phyloP scores from a whole-genome alignment of 2,329 filamentous ascomycete species.

The Colletotrichum sp. region DNA sequence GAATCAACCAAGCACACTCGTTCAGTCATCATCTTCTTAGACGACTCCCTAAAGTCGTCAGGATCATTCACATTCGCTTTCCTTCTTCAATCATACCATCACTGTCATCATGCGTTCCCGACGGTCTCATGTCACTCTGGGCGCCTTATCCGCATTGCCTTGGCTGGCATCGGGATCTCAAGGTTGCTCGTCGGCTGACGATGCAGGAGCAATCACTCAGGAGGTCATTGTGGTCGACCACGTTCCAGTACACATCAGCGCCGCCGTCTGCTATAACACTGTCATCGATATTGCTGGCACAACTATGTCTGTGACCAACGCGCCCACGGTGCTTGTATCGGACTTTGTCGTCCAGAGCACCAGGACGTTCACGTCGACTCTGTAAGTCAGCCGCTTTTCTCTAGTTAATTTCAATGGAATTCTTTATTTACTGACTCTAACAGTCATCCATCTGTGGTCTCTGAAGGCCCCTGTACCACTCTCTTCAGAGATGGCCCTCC shows the following conservation, averaged over 20 bases:
- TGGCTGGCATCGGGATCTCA: background rate
- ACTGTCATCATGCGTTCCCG: background rate
- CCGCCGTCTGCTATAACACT: background rate
- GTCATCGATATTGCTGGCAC: background rate
- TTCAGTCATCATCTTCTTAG: background rate
- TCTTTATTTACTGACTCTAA: fast-evolving
- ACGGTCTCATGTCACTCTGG: background rate
- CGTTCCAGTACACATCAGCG: background rate
- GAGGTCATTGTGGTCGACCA: background rate
- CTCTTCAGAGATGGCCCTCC: background rate
- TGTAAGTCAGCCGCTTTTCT: background rate
- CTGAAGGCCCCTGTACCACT: background rate
- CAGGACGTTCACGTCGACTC: background rate
- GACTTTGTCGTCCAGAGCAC: background rate
- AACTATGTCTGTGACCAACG: background rate
- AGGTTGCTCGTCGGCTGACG: background rate
- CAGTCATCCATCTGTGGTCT: background rate
- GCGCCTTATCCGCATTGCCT: background rate
- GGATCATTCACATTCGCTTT: background rate
- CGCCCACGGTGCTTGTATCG: background rate
- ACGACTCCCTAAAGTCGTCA: background rate
- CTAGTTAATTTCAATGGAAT: background rate
- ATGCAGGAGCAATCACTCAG: background rate
- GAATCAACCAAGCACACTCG: background rate
- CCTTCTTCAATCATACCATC: background rate